Evolutionary conservation across 2,329 filamentous ascomycete genomes (phyloP), one percentile per base, ranked within the genome.

Genomic region (Sporothrix variecibatus): DNA sequence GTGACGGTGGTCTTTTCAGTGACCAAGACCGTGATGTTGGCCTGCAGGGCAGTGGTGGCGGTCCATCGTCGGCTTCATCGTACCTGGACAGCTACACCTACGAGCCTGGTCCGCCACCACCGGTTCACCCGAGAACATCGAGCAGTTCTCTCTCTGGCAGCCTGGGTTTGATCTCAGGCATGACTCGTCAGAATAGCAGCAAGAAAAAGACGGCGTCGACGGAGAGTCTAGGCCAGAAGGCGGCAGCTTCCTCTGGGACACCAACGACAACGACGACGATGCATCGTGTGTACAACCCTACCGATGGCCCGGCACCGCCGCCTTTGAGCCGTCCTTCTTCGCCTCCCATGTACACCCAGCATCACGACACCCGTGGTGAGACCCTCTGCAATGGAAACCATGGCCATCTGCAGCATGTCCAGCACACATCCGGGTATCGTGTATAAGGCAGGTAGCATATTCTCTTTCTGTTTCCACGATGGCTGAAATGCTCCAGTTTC

Each of bases 51-150:
- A 56, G 17, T 9, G 20, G 46, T 5, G 67, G 46, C 4, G 67
- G 67, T 20, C 67, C 46, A 9, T 53, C 53, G 6, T 38, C 69
- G 43, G 38, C 60, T n/a, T 28, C 49, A 1, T 51, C 73, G 11
- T 72, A 65, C 46, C 70, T 74, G 17, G 64, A 64, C 17, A 74
- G 73, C 70, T 74, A 74, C 64, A 74, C 73, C 3, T 74, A 74
- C 20, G 70, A 58, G 12, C 20, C 70, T 7, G 31, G 53, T 17
- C 43, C 73, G 12, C 28, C 68, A 2, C 40, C 64, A 12, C 43
- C 51, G 9, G 34, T 34, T 2, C 34, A 34, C 34, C 51, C n/a
- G 15, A 12, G 58, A 7, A 2, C 31, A 31, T 17, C 31, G 7
- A 62, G 31, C 31, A 11, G 20, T 2, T 49, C 15, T 49, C 15